phyloP scores from a whole-genome alignment of 1,139 yeast species.

The Insectozyma bohioensis region DNA sequence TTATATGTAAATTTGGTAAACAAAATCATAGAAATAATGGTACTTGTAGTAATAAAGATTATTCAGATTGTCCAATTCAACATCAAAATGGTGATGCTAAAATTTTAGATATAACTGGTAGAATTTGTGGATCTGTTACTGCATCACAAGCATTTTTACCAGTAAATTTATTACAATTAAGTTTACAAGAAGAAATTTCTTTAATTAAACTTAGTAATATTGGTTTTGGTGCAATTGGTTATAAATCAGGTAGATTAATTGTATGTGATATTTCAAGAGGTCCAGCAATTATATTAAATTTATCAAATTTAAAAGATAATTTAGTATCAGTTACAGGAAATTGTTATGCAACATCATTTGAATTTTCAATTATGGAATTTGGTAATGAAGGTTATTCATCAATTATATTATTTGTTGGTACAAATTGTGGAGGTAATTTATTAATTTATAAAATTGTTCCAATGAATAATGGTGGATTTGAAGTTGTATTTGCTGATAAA shows the following conservation, averaged over 20 bases:
- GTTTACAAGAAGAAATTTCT: constrained; percentile 46
- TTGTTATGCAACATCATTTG: constrained; percentile 58
- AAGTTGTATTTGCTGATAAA: constrained; percentile 56
- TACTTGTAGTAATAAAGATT: constrained; percentile 22
- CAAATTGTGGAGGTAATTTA: constrained; percentile 71
- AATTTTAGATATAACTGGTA: constrained; percentile 29
- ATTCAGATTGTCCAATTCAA: constrained; percentile 29
- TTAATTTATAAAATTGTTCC: constrained; percentile 70
- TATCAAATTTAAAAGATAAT: constrained; percentile 40
- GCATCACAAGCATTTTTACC: constrained; percentile 60
- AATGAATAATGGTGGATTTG: constrained; percentile 65
- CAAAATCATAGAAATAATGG: constrained; percentile 13
- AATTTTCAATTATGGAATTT: constrained; percentile 71
- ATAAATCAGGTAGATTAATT: constrained; percentile 69
- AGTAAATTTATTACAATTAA: constrained; percentile 41
- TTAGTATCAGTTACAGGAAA: constrained; percentile 37
- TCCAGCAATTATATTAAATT: constrained; percentile 69
- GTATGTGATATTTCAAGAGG: constrained; percentile 80
- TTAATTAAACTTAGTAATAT: constrained; percentile 68
- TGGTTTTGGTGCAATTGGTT: constrained; percentile 86
- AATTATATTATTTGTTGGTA: constrained; percentile 73
- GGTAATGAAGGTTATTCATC: constrained; percentile 70
- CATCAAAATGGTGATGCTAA: constrained; percentile 39
- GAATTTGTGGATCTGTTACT: constrained; percentile 36
- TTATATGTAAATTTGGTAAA: constrained; percentile 71